Base-by-base conservation (phyloP, 2,329 filamentous ascomycete genomes). In the Fusarium verticillioides region DNA sequence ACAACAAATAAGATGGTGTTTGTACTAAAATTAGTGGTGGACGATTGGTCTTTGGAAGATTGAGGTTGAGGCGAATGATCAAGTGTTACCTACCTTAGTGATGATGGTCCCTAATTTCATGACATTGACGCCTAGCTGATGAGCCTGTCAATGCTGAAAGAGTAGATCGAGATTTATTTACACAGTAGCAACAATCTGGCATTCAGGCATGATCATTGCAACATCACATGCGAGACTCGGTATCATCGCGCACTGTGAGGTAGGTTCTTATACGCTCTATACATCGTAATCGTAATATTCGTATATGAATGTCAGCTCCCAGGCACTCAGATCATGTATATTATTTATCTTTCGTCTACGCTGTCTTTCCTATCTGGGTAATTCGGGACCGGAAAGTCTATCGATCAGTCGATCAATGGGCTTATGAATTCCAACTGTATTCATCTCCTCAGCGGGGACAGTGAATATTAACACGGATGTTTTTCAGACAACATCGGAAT, bases 1-100 rank as follows among this genome's bases (percentile, higher is more conserved):
- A 76, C 40, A 42, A 53, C 26, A 52, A 60, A 57, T 36, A 44
- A 59, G 43, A 62, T 36, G 44, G 52, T 37, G 40, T 58, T 71
- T 53, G 26, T 75, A 69, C 70, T 63, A 52, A 50, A 76, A 75
- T 75, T 53, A 53, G 59, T 54, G 59, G 52, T 60, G 37, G 60
- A 23, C 37, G 52, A 70, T 66, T 70, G 49, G 42, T 56, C 56
- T 44, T 34, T 42, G 21, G 9, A 13, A 11, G 21, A 18, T 30
- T 23, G 52, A 42, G 42, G 59, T 28, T 26, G 34, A 59, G 21
- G n/a, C 37, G n/a, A 39, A 26, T 26, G n/a, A 49, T 34, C 26
- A 36, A 32, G 9, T 49, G 47, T 50, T 44, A 26, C 26, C 26
- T 26, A 23, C 23, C 23, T 23, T 23, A 34, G 37, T 47, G 39